Evolutionary conservation across 306 rosid genomes (phyloP), one percentile per base, ranked within the genome.

Genomic region (Coriaria nepalensis): DNA sequence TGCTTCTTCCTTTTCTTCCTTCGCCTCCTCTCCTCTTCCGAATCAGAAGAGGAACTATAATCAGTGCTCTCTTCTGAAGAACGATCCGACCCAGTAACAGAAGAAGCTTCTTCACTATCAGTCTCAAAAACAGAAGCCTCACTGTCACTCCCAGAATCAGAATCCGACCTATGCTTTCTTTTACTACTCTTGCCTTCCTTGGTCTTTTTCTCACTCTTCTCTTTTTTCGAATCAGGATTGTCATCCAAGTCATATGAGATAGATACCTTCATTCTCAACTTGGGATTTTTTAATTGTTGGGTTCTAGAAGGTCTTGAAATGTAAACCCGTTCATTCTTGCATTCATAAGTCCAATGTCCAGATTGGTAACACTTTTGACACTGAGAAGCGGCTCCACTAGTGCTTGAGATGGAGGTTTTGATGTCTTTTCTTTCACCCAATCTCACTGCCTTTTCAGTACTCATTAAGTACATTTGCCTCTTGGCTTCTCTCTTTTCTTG

Each of bases 401-500:
- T 43, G 10, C 70, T 43, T 5, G 92, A 58, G 68, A 75, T 66
- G 33, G 70, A 50, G 13, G 78, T 35, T 68, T 85, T 92, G 5
- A 69, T 66, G 59, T 85, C 94, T 59, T 85, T 92, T 43, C 98
- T 61, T 76, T 73, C 98, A 49, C 98, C 98, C 78, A 92, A 76
- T 63, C 71, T 77, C 41, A 92, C 98, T 49, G 95, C 93, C 62
- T 92, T 82, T 47, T 92, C 98, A 43, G 98, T 92, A 79, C 98
- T 92, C 92, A 77, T 79, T 79, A 92, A 66, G 66, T 92, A 92
- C 98, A 92, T 85, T 61, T 92, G 98, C 66, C 98, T 82, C 81
- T 85, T 92, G 2, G 96, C 96, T 60, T 92, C 98, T 68, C 94
- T 75, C 52, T 92, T 92, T 83, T 92, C 98, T 78, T 92, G 98